Percentiles rank a stretch among this genome's conserved stretches.
phyloP scores from a whole-genome alignment of 1,284 basidiomycete species.

The Coriolopsis trogii region DNA sequence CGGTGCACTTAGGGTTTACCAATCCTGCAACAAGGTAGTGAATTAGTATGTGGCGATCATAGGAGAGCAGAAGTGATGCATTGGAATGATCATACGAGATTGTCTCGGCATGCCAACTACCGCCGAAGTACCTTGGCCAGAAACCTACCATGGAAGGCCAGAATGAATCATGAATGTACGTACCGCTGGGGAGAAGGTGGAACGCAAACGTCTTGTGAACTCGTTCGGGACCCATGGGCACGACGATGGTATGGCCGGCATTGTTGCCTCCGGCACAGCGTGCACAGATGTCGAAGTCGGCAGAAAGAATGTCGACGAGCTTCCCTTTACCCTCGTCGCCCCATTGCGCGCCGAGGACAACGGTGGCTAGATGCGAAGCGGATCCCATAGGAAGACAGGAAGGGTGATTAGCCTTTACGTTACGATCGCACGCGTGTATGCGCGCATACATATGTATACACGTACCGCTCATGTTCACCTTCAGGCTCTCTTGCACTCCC shows the following conservation, averaged over 20 bases:
- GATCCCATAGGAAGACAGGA: no score
- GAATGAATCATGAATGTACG: slow-evolving; percentile 35
- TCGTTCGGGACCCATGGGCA: slow-evolving; percentile 68
- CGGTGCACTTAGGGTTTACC: slow-evolving; percentile 86
- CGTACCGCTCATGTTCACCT: background rate
- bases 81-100: no score
- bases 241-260: slow-evolving; percentile 98
- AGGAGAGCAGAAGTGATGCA: no score
- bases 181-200: slow-evolving; percentile 93
- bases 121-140: no score
- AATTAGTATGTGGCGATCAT: background rate
- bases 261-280: slow-evolving; percentile 98
- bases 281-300: slow-evolving; percentile 91
- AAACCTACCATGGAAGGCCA: no score
- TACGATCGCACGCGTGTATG: background rate
- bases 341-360: slow-evolving; percentile 91
- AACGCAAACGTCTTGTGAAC: slow-evolving; percentile 89
- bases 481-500: background rate
- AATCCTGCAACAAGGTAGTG: slow-evolving; percentile 62
- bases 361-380: slow-evolving; percentile 59
- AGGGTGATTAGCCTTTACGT: background rate
- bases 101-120: no score
- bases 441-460: background rate
- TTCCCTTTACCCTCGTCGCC: slow-evolving; percentile 97
- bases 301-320: slow-evolving; percentile 90